Evolutionary conservation across 192 early-diverging fungal genomes (phyloP), one percentile per base, ranked within the genome.

Genomic region (Coemansia sp.): DNA sequence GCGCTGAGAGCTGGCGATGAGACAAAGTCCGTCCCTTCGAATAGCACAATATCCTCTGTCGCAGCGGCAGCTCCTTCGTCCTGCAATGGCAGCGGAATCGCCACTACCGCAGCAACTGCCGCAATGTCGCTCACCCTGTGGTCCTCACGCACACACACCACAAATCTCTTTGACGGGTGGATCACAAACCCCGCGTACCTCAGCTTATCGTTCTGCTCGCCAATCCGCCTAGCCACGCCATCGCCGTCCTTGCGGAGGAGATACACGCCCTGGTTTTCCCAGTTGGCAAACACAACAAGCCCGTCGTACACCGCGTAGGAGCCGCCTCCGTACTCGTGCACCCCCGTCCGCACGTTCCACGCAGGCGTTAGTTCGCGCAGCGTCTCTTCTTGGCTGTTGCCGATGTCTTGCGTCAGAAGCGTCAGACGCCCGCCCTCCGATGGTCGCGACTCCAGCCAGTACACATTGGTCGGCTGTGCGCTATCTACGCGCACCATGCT

Each of bases 271-370:
- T 71, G 64, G 64, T 89, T 86, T 4, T 33, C 30, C 75, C 85
- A 82, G 66, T 93, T 90, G 41, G 85, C 72, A 61, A 90, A 94
- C 53, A 91, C 76, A 11, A 91, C 63, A 16, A 86, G 38, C 11
- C 86, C 84, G 38, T 78, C 81, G 30, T 82, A 69, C 11, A 89
- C 85, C 1, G 84, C 69, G 60, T 89, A 90, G 1, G 83, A 73
- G 12, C 85, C 87, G 34, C 92, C 90, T 34, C 92, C 92, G 62
- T 92, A 94, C 72, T 93, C 92, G 62, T 94, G 91, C 7, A 92
- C 92, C 8, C 84, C 84, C 1, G 88, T 85, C 56, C 88, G 87
- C 14, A 90, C 87, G 53, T 87, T 86, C 81, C 87, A 90, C 10
- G 78, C 85, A 0, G 67, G 24, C 9, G 75, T 69, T 2, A 78